Evolutionary conservation across 192 early-diverging fungal genomes (phyloP).

Genomic region (Backusella parvicylindrica): DNA sequence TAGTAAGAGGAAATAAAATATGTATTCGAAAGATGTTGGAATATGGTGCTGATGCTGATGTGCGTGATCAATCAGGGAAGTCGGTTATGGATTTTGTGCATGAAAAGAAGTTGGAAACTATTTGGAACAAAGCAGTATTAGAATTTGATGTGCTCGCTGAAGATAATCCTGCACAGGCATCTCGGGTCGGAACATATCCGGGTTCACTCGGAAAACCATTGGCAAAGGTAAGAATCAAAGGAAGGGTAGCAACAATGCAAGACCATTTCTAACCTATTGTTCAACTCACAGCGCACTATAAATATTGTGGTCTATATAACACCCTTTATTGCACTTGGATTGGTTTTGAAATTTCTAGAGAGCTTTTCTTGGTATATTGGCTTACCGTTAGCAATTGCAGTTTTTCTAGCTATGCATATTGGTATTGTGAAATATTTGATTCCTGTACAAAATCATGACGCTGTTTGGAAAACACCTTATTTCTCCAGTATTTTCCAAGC

Average conservation of each 20-base stretch:
- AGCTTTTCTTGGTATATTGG: constrained; percentile 78
- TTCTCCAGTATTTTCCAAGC: constrained; percentile 86
- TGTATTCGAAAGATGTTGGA: constrained; percentile 69
- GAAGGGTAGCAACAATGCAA: background rate
- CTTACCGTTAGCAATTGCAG: constrained; percentile 52
- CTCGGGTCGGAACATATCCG: constrained; percentile 13
- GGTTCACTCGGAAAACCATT: constrained; percentile 7
- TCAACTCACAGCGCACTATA: constrained; percentile 42
- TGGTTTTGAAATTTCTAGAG: constrained; percentile 54
- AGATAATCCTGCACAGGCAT: constrained; percentile 30
- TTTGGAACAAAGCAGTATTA: constrained; percentile 50
- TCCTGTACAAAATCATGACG: constrained; percentile 40
- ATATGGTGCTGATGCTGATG: constrained; percentile 61
- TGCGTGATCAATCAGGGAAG: constrained; percentile 73
- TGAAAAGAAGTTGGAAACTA: constrained; percentile 41
- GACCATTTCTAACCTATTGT: background rate
- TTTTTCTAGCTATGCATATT: constrained; percentile 56
- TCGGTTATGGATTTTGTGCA: constrained; percentile 81
- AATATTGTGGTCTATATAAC: constrained; percentile 67
- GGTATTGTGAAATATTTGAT: constrained; percentile 59
- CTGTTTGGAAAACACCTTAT: constrained; percentile 76
- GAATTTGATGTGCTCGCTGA: constrained; percentile 44
- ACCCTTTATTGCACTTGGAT: constrained; percentile 63
- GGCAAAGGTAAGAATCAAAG: constrained; percentile 12
- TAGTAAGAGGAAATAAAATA: constrained; percentile 55